Evolutionary conservation across 2,329 filamentous ascomycete genomes (phyloP).

Genomic region (Paecilomyces fulvus): DNA sequence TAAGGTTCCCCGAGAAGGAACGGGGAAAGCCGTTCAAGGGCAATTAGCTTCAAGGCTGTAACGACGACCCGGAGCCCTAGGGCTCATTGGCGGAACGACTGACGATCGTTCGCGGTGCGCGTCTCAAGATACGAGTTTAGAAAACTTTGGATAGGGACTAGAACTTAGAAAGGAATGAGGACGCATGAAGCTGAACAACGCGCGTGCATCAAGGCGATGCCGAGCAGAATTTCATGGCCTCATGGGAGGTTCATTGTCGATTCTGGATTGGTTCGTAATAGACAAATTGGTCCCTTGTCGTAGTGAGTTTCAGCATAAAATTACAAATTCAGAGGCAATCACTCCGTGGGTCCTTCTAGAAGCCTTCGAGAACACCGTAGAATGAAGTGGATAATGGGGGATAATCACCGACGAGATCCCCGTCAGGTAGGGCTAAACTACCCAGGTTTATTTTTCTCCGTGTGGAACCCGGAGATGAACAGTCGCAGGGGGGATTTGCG

Average conservation of each 20-base stretch:
- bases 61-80: neutral
- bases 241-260: neutral
- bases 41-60: neutral
- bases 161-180: neutral
- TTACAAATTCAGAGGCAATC: neutral
- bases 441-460: neutral
- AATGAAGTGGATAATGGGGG: neutral
- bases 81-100: too few relatives aligned
- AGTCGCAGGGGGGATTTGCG: neutral
- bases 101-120: too few relatives aligned
- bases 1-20: neutral
- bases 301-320: neutral
- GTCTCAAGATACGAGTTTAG: too few relatives aligned
- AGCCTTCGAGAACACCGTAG: neutral
- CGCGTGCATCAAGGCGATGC: neutral
- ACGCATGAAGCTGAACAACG: neutral
- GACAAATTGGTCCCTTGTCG: neutral
- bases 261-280: neutral
- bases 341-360: neutral
- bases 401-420: neutral
- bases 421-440: neutral
- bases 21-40: neutral
- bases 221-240: neutral
- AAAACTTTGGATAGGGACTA: neutral
- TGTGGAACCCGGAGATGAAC: neutral